Conservation (phyloP, 345 rosid species). For the Euphorbia tirucalli region DNA sequence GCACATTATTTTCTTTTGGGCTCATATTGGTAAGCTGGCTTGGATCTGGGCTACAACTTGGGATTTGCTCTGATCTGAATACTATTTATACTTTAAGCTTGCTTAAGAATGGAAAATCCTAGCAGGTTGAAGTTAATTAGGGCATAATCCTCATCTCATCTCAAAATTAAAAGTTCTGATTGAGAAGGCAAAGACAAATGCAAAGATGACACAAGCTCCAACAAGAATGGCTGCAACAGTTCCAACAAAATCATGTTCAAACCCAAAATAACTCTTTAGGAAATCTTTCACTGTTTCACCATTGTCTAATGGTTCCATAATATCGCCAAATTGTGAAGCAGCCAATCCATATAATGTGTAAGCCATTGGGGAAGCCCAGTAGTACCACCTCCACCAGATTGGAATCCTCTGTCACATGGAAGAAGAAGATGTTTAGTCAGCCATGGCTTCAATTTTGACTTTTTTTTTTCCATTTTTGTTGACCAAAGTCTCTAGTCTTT, state of each 20-base stretch:
- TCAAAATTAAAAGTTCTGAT: slow-evolving; percentile 79
- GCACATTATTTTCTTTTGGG: background rate
- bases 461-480: too few relatives aligned
- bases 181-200: slow-evolving; percentile 64
- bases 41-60: background rate
- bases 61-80: too few relatives aligned
- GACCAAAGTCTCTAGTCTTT: too few relatives aligned
- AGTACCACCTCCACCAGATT: slow-evolving; percentile 76
- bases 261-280: slow-evolving; percentile 54
- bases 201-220: slow-evolving; percentile 50
- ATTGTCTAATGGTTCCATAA: slow-evolving; percentile 30
- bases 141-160: slow-evolving; percentile 36
- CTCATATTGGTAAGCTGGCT: background rate
- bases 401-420: slow-evolving; percentile 48
- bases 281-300: slow-evolving; percentile 58
- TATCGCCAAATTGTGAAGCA: slow-evolving; percentile 54
- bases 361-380: slow-evolving; percentile 49
- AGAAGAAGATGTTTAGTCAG: slow-evolving; percentile 1
- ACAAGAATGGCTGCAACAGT: slow-evolving; percentile 48
- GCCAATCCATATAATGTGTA: slow-evolving; percentile 60
- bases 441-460: too few relatives aligned
- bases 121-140: background rate
- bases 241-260: slow-evolving; percentile 50
- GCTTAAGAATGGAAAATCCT: background rate
- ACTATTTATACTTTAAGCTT: too few relatives aligned